Evolutionary conservation across 805 yeast genomes (phyloP).

Genomic region (Candida fluviatilis): DNA sequence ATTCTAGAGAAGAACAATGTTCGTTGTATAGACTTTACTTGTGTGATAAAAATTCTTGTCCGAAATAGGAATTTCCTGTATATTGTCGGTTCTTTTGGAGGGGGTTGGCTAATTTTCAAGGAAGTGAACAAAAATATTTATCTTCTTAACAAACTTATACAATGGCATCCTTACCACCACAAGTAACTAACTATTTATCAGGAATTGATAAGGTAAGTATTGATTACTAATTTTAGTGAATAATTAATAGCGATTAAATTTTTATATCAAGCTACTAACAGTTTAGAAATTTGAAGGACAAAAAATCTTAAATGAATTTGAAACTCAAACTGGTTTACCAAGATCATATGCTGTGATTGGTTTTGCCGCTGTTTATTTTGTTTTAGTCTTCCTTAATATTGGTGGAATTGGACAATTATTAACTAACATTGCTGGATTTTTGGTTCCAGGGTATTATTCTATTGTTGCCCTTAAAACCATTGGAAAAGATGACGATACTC

Average conservation of each 20-base stretch:
- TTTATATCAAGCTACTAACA: conserved; percentile 1
- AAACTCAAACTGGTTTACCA: conserved; percentile 54
- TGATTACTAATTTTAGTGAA: not conserved
- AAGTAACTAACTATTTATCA: conserved; percentile 44
- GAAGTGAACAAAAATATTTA: not conserved
- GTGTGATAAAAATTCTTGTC: not conserved
- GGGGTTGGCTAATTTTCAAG: not conserved
- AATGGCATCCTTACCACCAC: conserved; percentile 44
- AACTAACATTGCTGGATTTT: conserved; percentile 89
- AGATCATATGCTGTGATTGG: conserved; percentile 81
- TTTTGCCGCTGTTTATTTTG: conserved; percentile 59
- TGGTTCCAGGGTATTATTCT: conserved; percentile 85
- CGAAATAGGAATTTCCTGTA: not conserved
- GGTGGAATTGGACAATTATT: conserved; percentile 95
- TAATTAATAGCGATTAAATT: too few relatives aligned
- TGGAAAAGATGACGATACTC: conserved; percentile 71
- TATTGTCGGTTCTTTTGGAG: not conserved
- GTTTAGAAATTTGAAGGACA: conserved; percentile 13
- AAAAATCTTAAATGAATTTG: conserved; percentile 32
- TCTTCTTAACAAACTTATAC: conserved; percentile 1
- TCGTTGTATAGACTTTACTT: too few relatives aligned
- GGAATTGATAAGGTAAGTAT: conserved; percentile 44
- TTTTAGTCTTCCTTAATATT: conserved; percentile 79
- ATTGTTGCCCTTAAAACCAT: conserved; percentile 76
- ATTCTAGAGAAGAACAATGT: too few relatives aligned